Percentiles rank a stretch among this genome's conserved stretches.
These are phyloP conservation scores for Bruguiera sexangula DNA, from an alignment of 345 rosid genomes.

Conservation along the genomic window DNA sequence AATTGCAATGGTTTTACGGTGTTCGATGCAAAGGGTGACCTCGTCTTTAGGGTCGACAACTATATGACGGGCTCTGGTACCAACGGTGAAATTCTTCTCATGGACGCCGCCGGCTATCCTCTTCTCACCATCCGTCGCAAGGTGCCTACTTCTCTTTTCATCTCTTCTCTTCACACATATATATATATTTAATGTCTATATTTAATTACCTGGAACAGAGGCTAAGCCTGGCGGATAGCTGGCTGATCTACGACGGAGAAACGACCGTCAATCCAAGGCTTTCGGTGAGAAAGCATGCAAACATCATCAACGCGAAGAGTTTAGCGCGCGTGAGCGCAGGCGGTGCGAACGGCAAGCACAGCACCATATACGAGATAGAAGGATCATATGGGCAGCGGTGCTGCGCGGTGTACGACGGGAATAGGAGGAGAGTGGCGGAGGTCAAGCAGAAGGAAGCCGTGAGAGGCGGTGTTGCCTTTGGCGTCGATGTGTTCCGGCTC, in stretches of 20 bases:
- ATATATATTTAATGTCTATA: background rate
- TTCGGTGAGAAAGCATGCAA: conserved; percentile 50
- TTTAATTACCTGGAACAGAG: conserved; percentile 47
- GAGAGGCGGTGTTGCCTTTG: conserved; percentile 57
- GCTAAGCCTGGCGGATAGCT: conserved; percentile 64
- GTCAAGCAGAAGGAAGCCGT: conserved; percentile 57
- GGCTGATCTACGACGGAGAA: conserved; percentile 88
- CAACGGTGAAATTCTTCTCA: conserved; percentile 68
- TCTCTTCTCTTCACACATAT: background rate
- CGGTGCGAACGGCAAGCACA: conserved; percentile 5
- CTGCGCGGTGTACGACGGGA: conserved; percentile 60
- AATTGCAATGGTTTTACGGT: conserved; percentile 94
- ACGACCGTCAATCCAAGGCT: conserved; percentile 46
- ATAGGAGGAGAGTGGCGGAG: conserved; percentile 56
- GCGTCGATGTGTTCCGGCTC: conserved; percentile 71
- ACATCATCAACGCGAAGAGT: conserved; percentile 43
- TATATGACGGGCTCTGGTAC: conserved; percentile 48
- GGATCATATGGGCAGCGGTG: conserved; percentile 67
- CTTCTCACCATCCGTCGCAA: conserved; percentile 94
- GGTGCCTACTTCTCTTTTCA: conserved; percentile 32
- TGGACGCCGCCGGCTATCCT: conserved; percentile 82
- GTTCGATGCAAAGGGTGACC: conserved; percentile 64
- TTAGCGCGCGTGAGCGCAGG: conserved; percentile 49
- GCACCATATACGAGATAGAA: conserved; percentile 56
- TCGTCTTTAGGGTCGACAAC: conserved; percentile 79